Evolutionary conservation across 768 basidiomycete genomes (phyloP), one percentile per base, ranked within the genome.

Genomic region (Coprinopsis strossmayeri): DNA sequence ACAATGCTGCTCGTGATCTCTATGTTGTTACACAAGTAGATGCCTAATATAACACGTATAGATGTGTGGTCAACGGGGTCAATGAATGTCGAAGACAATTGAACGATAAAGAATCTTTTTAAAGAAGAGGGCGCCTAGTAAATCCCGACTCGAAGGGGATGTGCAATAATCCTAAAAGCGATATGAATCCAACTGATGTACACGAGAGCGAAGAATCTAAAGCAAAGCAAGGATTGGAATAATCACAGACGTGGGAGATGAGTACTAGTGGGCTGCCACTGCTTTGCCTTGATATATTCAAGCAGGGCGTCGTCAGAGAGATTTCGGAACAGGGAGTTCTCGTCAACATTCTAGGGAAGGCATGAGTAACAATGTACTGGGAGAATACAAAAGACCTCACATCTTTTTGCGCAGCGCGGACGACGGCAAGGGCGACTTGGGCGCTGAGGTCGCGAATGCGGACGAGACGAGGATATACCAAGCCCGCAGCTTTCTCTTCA

Each of bases 391-490:
- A 27, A 24, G 40, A 2, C 63, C 74, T 53, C 52, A 82, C 82
- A 54, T 82, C 81, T 44, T 72, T 70, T 56, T 87, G 84, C 11
- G 84, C 82, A 23, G 77, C 69, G 37, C 77, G 69, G 35, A 87
- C 71, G 23, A 87, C 82, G n/a, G 74, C 70, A 34, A 74, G 56
- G 13, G 85, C 81, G 43, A 89, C 78, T 38, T 64, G 53, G 3
- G 78, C 78, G 46, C 81, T 82, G 54, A 88, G 75, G 41, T 82
- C 79, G 21, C 87, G 70, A 55, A 88, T 78, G 15, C 87, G 75
- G 5, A 64, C 68, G 15, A 89, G 69, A 23, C 84, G 76, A 7
- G 87, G 87, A 54, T 88, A 90, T 10, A 90, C 71, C 28, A 87
- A 61, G 3, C 74, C 76, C 2, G 70, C 67, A 0, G 64, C 70